Evolutionary conservation across 2,329 filamentous ascomycete species (phyloP), one percentile per base, ranked within the genome.

Genomic region (Sarocladiaceae sp.): DNA sequence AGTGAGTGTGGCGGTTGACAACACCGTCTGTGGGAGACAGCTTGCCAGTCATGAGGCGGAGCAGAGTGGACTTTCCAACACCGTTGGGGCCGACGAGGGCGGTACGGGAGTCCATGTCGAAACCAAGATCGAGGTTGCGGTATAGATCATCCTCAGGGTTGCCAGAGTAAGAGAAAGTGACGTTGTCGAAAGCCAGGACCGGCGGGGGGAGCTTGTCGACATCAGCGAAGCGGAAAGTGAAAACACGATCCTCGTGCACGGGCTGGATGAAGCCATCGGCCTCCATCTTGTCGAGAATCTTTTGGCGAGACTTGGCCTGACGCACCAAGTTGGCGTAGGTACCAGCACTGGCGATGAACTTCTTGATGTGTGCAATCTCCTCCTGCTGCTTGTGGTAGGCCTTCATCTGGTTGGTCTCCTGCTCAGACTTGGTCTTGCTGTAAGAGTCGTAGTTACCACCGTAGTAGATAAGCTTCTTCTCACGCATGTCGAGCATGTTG

Each of bases 261-360:
- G 90, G 89, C 74, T 99, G 87, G 68, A 99, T 97, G 73, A 97
- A 94, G 61, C 94, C 94, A 65, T 99, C 94, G 62, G 95, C 94
- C 81, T 97, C 93, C 94, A 99, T 99, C 86, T 99, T 99, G 83
- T 99, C 94, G 60, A 97, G 82, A 72, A 97, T 97, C 90, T 99
- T 99, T 76, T 99, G 94, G 59, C 94, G 86, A 39, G 94, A 97
- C 82, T 99, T 99, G 74, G 95, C 95, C 76, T 99, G 94, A 71
- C 90, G 84, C 68, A 99, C 94, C 79, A 99, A 82, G 79, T 99
- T 99, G 83, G 95, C 94, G 68, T 99, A 99, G 56, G 94, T 99
- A 92, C 95, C 94, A 53, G 94, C 94, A 56, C 93, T 97, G 66
- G 95, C 94, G 71, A 99, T 99, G 81, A 99, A 99, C 77, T 97